These are phyloP conservation scores for Botrytis squamosa DNA, from an alignment of 2,329 filamentous ascomycete species.

Conservation along the genomic window DNA sequence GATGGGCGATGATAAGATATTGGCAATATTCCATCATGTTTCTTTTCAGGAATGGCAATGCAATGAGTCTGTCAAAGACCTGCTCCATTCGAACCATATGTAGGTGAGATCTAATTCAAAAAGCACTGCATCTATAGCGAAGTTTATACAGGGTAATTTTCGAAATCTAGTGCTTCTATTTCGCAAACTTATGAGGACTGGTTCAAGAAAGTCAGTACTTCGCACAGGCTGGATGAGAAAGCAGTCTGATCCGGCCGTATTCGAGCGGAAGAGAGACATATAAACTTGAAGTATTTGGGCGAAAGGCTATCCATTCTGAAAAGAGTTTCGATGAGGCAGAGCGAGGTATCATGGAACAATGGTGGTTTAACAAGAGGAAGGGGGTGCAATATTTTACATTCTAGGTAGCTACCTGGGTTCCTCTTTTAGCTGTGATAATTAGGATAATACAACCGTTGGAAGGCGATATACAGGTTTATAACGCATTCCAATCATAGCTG, in stretches of 20 bases:
- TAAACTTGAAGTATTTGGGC: background rate
- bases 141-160: background rate
- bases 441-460: constrained; percentile 40
- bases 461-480: background rate
- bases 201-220: background rate
- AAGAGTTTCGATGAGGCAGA: constrained; percentile 24
- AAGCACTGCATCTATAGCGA: too few relatives aligned
- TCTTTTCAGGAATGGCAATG: too few relatives aligned
- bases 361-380: constrained; percentile 46
- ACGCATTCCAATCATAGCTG: background rate
- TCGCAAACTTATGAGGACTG: background rate
- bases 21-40: too few relatives aligned
- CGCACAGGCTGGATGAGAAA: background rate
- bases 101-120: too few relatives aligned
- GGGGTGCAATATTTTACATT: constrained; percentile 43
- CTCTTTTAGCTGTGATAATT: constrained; percentile 31
- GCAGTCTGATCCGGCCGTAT: background rate
- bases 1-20: too few relatives aligned
- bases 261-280: constrained; percentile 24
- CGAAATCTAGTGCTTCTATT: background rate
- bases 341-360: constrained; percentile 24
- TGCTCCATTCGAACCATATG: too few relatives aligned
- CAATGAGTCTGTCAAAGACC: too few relatives aligned
- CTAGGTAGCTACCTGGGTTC: background rate
- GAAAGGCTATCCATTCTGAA: constrained; percentile 38